phyloP scores from a whole-genome alignment of 1,284 basidiomycete genomes.

The Melampsora americana region DNA sequence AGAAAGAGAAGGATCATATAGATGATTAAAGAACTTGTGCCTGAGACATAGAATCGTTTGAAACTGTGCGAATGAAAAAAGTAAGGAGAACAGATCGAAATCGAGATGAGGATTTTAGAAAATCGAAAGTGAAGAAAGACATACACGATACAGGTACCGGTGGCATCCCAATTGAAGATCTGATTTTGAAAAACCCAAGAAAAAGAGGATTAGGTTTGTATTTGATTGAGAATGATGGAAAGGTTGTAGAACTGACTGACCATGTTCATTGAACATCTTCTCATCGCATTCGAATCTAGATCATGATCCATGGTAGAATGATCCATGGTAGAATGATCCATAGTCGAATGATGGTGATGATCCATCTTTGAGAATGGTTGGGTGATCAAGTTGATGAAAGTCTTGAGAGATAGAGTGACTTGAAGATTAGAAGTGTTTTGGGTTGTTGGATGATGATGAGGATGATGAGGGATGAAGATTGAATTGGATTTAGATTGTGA shows the following conservation, averaged over 20 bases:
- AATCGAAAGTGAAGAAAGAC: not conserved
- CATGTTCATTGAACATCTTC: conserved; percentile 40
- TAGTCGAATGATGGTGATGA: too few species aligned
- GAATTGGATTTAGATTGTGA: too few species aligned
- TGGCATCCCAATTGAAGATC: conserved; percentile 39
- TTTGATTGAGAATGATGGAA: not conserved
- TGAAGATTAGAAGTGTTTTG: too few species aligned
- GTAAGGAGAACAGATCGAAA: too few species aligned
- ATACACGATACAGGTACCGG: conserved; percentile 42
- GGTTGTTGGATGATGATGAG: too few species aligned
- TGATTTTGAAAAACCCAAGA: not conserved
- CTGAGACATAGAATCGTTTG: conserved; percentile 37
- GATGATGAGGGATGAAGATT: too few species aligned
- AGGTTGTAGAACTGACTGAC: not conserved
- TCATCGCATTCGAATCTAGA: not conserved
- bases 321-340: not conserved
- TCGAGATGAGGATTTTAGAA: not conserved
- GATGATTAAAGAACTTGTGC: conserved; percentile 17
- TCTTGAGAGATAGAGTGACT: too few species aligned
- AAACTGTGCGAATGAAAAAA: too few species aligned
- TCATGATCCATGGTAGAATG: not conserved
- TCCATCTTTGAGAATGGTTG: too few species aligned
- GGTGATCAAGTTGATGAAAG: too few species aligned
- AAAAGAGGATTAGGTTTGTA: not conserved
- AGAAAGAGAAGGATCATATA: conserved; percentile 31